Percentiles rank a stretch among this genome's conserved stretches.
Evolutionary conservation across 768 basidiomycete genomes (phyloP).

Genomic region (Boletellus ananas): DNA sequence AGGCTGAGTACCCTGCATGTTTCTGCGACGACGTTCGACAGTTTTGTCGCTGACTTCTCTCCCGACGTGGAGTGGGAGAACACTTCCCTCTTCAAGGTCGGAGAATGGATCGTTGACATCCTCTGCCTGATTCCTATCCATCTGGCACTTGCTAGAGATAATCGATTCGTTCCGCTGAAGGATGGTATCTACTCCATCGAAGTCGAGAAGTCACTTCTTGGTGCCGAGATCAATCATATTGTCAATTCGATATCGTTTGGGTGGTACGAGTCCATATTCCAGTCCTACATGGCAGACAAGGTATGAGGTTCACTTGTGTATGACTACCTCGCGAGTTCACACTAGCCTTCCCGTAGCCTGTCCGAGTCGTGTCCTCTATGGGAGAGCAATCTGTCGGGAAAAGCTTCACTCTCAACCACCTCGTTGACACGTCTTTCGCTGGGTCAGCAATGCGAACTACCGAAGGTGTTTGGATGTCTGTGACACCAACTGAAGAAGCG

Average conservation of each 20-base stretch:
- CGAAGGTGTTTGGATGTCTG: slow-evolving; percentile 66
- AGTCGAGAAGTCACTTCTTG: slow-evolving; percentile 51
- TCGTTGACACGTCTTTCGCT: slow-evolving; percentile 63
- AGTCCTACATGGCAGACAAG: slow-evolving; percentile 58
- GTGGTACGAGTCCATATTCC: slow-evolving; percentile 64
- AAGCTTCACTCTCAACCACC: slow-evolving; percentile 53
- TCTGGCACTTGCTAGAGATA: slow-evolving; percentile 55
- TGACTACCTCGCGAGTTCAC: neutral
- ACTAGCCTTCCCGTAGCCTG: slow-evolving; percentile 37
- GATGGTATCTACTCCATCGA: slow-evolving; percentile 49
- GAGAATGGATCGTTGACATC: slow-evolving; percentile 61
- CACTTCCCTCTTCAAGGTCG: slow-evolving; percentile 39
- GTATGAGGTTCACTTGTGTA: slow-evolving; percentile 19
- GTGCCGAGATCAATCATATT: slow-evolving; percentile 54
- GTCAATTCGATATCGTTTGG: slow-evolving; percentile 56
- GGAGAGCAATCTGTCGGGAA: slow-evolving; percentile 67
- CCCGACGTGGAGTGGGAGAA: slow-evolving; percentile 16
- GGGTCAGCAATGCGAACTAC: slow-evolving; percentile 63
- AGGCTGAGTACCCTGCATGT: slow-evolving; percentile 37
- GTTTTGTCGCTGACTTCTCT: slow-evolving; percentile 15
- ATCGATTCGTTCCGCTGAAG: slow-evolving; percentile 58
- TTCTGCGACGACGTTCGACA: slow-evolving; percentile 25
- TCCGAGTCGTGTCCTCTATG: slow-evolving; percentile 65
- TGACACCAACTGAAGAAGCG: slow-evolving; percentile 52
- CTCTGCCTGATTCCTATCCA: slow-evolving; percentile 65